Evolutionary conservation across 2,329 filamentous ascomycete species (phyloP), one percentile per base, ranked within the genome.

Genomic region (Xylaria sp.): DNA sequence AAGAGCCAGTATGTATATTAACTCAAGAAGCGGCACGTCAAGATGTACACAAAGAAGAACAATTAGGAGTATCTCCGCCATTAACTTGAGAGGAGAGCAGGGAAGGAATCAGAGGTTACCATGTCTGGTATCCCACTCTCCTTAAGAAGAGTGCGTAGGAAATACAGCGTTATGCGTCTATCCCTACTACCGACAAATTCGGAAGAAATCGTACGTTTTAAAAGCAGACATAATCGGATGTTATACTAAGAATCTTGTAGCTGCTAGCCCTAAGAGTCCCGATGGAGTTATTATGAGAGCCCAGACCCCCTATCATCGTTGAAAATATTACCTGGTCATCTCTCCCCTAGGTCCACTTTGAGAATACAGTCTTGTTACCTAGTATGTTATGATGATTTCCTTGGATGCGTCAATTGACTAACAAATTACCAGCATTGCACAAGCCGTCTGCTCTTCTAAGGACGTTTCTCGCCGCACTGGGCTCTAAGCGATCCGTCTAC

Each of bases 21-120:
- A 48, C 35, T 69, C n/a, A 63, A 66, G 29, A 69, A 69, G 63
- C 66, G 66, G 66, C 53, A 53, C 18, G 23, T 69, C 27, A 61
- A 50, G 29, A 69, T 63, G 32, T 62, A 66, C 18, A 2, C 25
- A 5, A 25, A 32, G 6, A 60, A 47, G 13, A 21, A 47, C 3
- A 23, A 50, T 51, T 69, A 63, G 66, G 8, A 44, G 23, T 2
- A 51, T 54, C 27, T 66, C 21, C 13, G 13, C 18, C 42, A 55
- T 21, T 55, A 61, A 18, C 10, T 69, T 12, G 3, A 57, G 5
- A 66, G 44, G 16, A 58, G 44, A 29, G 12, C 2, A 29, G 63
- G 63, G 25, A 66, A 37, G 21, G 5, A 42, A 12, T 25, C 50
- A 1, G 54, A 69, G 42, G 27, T 69, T 9, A 60, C 47, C 2